Percentiles rank a stretch among this genome's conserved stretches.
Evolutionary conservation across 176 grass and related monocot species (phyloP).

Genomic region (Bothriochloa decipiens): DNA sequence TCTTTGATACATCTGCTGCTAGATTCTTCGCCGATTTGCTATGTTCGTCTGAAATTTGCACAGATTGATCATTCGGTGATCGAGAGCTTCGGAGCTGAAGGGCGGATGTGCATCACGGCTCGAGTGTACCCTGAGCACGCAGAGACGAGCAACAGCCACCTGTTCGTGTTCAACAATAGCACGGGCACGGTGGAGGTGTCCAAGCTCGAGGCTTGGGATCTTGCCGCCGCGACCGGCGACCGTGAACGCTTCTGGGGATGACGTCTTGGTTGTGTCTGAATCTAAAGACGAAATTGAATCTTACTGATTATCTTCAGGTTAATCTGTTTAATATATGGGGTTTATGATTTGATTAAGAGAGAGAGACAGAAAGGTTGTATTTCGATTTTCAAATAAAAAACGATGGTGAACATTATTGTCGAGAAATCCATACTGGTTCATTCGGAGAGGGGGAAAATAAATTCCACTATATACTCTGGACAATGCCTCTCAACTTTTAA

Average conservation of each 20-base stretch:
- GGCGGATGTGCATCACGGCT: conserved; percentile 63
- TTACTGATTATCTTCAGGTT: not conserved
- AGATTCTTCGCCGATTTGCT: not conserved
- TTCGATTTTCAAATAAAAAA: not conserved
- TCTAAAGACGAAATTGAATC: not conserved
- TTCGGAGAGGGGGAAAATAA: not conserved
- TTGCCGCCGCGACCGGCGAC: conserved; percentile 50
- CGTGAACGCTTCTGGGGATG: conserved; percentile 32
- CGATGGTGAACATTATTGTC: too few relatives aligned
- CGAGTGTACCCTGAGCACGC: conserved; percentile 69
- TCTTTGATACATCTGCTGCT: not conserved
- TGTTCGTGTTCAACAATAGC: conserved; percentile 74
- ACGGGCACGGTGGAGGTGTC: conserved; percentile 41
- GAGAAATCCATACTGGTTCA: not conserved
- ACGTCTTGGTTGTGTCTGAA: not conserved
- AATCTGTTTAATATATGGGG: not conserved
- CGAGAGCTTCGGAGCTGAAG: conserved; percentile 68
- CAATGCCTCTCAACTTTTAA: too few relatives aligned
- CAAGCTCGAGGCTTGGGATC: conserved; percentile 68
- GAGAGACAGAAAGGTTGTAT: not conserved
- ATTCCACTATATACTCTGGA: too few relatives aligned
- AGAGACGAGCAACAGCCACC: conserved; percentile 15
- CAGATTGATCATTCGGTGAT: conserved; percentile 84
- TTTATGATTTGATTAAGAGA: not conserved
- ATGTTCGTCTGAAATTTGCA: not conserved